A percentile compares a stretch with the other conserved stretches of the same genome.
Conservation (phyloP, 805 yeast genomes). For the Vanderwaltozyma yarrowii region DNA sequence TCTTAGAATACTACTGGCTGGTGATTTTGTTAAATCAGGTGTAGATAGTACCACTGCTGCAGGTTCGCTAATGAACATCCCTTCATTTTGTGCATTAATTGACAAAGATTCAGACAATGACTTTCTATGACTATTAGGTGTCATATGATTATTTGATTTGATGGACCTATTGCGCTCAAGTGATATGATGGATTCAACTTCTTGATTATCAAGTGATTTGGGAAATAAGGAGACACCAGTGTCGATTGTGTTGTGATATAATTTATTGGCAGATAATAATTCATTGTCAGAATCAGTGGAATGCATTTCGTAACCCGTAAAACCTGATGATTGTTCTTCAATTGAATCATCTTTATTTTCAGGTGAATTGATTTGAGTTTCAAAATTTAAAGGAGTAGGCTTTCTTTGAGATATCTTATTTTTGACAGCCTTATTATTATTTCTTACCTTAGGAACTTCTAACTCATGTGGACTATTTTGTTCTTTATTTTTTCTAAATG, state of each 20-base stretch:
- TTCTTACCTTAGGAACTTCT: not conserved
- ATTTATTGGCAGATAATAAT: not conserved
- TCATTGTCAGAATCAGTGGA: not conserved
- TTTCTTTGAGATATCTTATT: slow-evolving; percentile 10
- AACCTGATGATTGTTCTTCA: not conserved
- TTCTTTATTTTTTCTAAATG: slow-evolving; percentile 16
- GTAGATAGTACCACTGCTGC: slow-evolving; percentile 22
- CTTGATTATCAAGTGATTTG: slow-evolving; percentile 51
- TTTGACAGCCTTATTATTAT: not conserved
- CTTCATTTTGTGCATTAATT: slow-evolving; percentile 34
- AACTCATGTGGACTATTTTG: not conserved
- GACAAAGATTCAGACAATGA: slow-evolving; percentile 28
- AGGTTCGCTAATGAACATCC: slow-evolving; percentile 38
- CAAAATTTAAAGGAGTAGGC: slow-evolving; percentile 23
- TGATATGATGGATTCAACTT: slow-evolving; percentile 65
- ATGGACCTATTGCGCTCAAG: slow-evolving; percentile 60
- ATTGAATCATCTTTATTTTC: not conserved
- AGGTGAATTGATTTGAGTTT: not conserved
- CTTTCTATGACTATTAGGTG: slow-evolving; percentile 22
- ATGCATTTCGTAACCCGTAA: not conserved
- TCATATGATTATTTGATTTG: slow-evolving; percentile 31
- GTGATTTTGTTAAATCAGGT: slow-evolving; percentile 31
- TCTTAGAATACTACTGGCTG: slow-evolving; percentile 30
- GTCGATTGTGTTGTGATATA: slow-evolving; percentile 10
- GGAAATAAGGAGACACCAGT: slow-evolving; percentile 61